A percentile compares a stretch with the other conserved stretches of the same genome.
These are phyloP conservation scores for Starmera pachycereana DNA, from an alignment of 805 yeast species.

Conservation along the genomic window DNA sequence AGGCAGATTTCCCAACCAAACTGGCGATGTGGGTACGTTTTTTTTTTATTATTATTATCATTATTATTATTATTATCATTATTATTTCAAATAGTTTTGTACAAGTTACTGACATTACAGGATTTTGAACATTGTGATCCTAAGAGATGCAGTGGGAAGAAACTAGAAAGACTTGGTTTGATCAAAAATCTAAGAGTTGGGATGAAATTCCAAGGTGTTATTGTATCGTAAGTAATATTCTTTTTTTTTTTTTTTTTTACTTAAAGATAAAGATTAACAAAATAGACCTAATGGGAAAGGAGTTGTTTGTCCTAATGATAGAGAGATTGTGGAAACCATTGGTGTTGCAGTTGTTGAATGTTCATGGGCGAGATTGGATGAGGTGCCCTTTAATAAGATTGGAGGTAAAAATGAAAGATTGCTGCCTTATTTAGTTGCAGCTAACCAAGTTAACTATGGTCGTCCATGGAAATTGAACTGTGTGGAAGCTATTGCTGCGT, in stretches of 20 bases:
- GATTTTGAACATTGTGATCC: constrained; percentile 99
- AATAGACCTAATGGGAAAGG: constrained; percentile 69
- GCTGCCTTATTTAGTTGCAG: constrained; percentile 87
- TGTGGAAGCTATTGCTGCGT: constrained; percentile 96
- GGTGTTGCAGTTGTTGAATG: constrained; percentile 99
- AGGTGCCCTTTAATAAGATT: constrained; percentile 85
- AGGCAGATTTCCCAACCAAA: constrained; percentile 56
- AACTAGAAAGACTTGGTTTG: constrained; percentile 78
- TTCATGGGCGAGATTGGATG: constrained; percentile 97
- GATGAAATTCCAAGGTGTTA: constrained; percentile 83
- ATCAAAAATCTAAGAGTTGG: constrained; percentile 79
- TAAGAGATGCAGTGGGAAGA: constrained; percentile 92
- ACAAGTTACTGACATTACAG: constrained; percentile 1
- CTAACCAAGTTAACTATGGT: constrained; percentile 95
- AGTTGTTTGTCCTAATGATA: constrained; percentile 85
- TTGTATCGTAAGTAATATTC: constrained; percentile 44
- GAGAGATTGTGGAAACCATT: constrained; percentile 56
- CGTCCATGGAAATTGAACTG: constrained; percentile 93
- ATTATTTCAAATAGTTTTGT: background rate
- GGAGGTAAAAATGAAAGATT: constrained; percentile 87
- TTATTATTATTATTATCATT: background rate
- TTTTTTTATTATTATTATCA: background rate
- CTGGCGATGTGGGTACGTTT: constrained; percentile 77
- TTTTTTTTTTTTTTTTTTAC: no score
- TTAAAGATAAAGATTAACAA: background rate